phyloP scores from a whole-genome alignment of 306 rosid species.

The Geum urbanum region DNA sequence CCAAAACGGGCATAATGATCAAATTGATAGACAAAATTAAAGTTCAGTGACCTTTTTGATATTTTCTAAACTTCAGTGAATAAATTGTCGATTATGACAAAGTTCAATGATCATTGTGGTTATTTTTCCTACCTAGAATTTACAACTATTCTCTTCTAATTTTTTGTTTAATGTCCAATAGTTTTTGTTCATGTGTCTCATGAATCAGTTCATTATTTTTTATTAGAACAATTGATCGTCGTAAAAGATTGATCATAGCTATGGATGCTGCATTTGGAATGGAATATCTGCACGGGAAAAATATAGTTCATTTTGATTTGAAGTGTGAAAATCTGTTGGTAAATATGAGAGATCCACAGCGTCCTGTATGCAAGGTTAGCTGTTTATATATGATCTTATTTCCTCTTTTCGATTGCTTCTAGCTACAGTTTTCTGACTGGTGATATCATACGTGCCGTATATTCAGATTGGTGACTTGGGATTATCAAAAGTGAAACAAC shows the following conservation, averaged over 20 bases:
- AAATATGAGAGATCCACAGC: constrained; percentile 97
- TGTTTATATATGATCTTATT: constrained; percentile 3
- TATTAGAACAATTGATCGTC: constrained; percentile 93
- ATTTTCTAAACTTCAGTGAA: no score
- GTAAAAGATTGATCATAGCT: constrained; percentile 93
- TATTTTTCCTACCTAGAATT: no score
- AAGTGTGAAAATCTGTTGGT: constrained; percentile 95
- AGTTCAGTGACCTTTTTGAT: no score
- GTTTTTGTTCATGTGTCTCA: constrained; percentile 9
- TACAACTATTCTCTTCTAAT: neutral
- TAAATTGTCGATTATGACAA: no score
- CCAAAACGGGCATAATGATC: no score
- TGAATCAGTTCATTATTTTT: constrained; percentile 19
- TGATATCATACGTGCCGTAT: constrained; percentile 21
- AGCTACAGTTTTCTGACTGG: constrained; percentile 2
- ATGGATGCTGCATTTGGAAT: constrained; percentile 99
- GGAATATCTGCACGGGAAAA: constrained; percentile 97
- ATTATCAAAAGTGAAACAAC: constrained; percentile 92
- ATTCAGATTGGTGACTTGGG: constrained; percentile 97
- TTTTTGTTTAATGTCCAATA: constrained; percentile 14
- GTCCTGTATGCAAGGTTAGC: constrained; percentile 94
- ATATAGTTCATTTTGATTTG: constrained; percentile 96
- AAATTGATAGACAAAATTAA: no score
- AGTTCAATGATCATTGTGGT: no score
- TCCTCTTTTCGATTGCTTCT: neutral